Evolutionary conservation across 768 basidiomycete genomes (phyloP).

Genomic region (Austroboletus eburneus): DNA sequence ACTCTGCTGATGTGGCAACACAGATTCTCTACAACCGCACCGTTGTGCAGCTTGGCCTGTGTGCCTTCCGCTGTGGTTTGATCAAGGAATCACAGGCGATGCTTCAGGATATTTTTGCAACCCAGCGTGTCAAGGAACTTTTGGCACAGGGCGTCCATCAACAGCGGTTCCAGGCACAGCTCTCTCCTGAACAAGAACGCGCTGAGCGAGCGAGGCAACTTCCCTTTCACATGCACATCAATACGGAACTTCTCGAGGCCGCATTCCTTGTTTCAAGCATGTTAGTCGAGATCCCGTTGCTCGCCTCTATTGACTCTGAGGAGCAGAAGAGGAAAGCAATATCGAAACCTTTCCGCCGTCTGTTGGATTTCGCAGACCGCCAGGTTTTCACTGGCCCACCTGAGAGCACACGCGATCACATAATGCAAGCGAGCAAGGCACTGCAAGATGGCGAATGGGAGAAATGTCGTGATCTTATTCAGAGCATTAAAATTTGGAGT

Average conservation of each 20-base stretch:
- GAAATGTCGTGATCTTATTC: constrained; percentile 86
- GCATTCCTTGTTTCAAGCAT: constrained; percentile 98
- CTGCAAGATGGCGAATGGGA: constrained; percentile 97
- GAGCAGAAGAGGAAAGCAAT: constrained; percentile 90
- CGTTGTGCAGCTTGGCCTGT: constrained; percentile 94
- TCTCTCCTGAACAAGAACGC: constrained; percentile 94
- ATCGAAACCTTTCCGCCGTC: constrained; percentile 93
- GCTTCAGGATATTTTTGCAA: constrained; percentile 92
- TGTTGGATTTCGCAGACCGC: constrained; percentile 94
- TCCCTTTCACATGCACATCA: constrained; percentile 99
- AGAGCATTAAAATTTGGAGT: constrained; percentile 97
- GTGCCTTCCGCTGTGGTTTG: constrained; percentile 92
- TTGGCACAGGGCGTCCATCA: constrained; percentile 96
- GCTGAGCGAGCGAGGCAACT: constrained; percentile 93
- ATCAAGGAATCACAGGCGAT: constrained; percentile 93
- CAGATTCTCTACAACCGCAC: constrained; percentile 98
- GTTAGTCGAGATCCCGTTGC: constrained; percentile 93
- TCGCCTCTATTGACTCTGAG: constrained; percentile 93
- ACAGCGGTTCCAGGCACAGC: constrained; percentile 73
- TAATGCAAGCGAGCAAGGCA: constrained; percentile 98
- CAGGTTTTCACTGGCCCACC: constrained; percentile 98
- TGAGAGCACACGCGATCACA: constrained; percentile 98
- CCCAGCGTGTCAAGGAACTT: constrained; percentile 95
- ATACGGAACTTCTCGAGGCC: constrained; percentile 94
- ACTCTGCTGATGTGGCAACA: constrained; percentile 93